phyloP scores from a whole-genome alignment of 2,329 filamentous ascomycete genomes.

The Trichoderma simmonsii region DNA sequence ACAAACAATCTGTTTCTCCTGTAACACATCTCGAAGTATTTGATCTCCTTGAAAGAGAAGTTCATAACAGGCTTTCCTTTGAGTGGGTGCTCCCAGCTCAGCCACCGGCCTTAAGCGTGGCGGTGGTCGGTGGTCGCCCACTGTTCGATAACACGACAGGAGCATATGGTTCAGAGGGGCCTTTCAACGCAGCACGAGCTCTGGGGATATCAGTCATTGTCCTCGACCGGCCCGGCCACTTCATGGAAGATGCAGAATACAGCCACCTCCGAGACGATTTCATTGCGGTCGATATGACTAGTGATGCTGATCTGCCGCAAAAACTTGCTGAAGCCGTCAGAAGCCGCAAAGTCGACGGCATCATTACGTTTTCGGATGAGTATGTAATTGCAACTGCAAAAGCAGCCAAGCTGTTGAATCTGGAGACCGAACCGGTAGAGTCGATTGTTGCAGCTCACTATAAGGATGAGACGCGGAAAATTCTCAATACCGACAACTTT shows the following conservation, averaged over 20 bases:
- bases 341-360: no score
- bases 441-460: no score
- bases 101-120: neutral
- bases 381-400: no score
- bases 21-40: neutral
- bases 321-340: no score
- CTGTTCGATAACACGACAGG: neutral
- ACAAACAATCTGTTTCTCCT: neutral
- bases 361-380: no score
- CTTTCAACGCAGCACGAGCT: conserved; percentile 28
- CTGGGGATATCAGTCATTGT: conserved; percentile 37
- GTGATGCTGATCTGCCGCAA: no score
- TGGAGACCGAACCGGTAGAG: no score
- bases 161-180: neutral
- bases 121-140: neutral
- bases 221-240: conserved; percentile 37
- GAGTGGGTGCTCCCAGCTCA: neutral
- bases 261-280: conserved; percentile 22
- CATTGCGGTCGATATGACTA: no score
- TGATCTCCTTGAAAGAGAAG: neutral
- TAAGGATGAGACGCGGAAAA: no score
- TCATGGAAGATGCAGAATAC: conserved; percentile 32
- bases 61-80: neutral
- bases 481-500: no score
- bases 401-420: no score